Base-by-base conservation (phyloP, 2,329 filamentous ascomycete genomes). In the Colletotrichum brevisporum region DNA sequence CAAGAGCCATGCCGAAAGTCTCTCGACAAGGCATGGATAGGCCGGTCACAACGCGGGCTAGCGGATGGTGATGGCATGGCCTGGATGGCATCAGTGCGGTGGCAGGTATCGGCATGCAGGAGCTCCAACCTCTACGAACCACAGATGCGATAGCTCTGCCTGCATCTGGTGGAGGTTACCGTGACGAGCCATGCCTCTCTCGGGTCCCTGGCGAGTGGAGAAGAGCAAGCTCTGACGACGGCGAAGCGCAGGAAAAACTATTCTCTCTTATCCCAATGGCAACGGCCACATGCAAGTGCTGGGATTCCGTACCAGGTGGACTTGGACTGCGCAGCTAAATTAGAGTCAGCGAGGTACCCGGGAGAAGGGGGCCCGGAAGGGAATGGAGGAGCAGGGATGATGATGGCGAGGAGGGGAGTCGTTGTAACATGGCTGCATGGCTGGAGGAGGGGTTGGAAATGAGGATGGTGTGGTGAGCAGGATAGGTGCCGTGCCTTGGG, bases 51-150 rank as follows among this genome's bases (percentile, higher is more conserved):
- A 54, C 58, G 39, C 18, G 43, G 56, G 31, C 51, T 69, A 61
- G 67, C 45, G 67, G 62, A 43, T 56, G 55, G 51, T 57, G 67
- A 69, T 61, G 48, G 48, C 53, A 65, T 26, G 54, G 54, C 13
- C 31, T 54, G 55, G 56, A 69, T 67, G 67, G 62, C 67, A 69
- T 67, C 67, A 69, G 56, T 56, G 55, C 51, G 45, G 62, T 69
- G 51, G 51, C 62, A 66, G 50, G 26, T 61, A 59, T 56, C 56
- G 62, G 51, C 67, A 69, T 61, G 62, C 67, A 69, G 59, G 63
- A 24, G 43, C 51, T 57, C 55, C 62, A 60, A 52, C 43, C 56
- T 54, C 8, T 52, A 62, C 27, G 31, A 65, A 54, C 21, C 48
- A 51, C 43, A 36, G 43, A 54, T 41, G 50, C 54, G n/a, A 51